Evolutionary conservation across 192 early-diverging fungal species (phyloP), one percentile per base, ranked within the genome.

Genomic region (Phlyctochytrium arcticum): DNA sequence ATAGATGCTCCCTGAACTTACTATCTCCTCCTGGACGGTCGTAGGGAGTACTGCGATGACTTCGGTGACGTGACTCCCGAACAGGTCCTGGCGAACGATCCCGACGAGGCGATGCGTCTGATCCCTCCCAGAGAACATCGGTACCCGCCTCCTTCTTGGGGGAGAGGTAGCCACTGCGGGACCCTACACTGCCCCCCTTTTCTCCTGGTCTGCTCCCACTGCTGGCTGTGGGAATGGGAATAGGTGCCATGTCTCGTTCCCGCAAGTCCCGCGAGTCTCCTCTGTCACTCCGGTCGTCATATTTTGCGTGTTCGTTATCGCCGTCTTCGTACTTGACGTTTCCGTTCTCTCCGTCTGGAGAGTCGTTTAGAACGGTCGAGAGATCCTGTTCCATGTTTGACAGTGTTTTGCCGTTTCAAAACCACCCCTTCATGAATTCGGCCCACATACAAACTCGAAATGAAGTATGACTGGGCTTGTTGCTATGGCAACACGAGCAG

Each of bases 381-480:
- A 73, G 67, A 39, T 73, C 72, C 58, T 73, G 67, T 39, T 73
- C 72, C 72, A 67, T 66, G 48, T n/a, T n/a, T n/a, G n/a, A n/a
- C n/a, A n/a, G n/a, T n/a, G n/a, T n/a, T n/a, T n/a, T n/a, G n/a
- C n/a, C n/a, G n/a, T n/a, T n/a, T n/a, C n/a, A n/a, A n/a, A n/a
- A n/a, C n/a, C n/a, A n/a, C n/a, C n/a, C n/a, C n/a, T n/a, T n/a
- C n/a, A n/a, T n/a, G n/a, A n/a, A n/a, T n/a, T n/a, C n/a, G n/a
- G n/a, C n/a, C n/a, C n/a, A n/a, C n/a, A n/a, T n/a, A n/a, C n/a
- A n/a, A n/a, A n/a, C n/a, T n/a, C n/a, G n/a, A n/a, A n/a, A n/a
- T n/a, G n/a, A n/a, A n/a, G n/a, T n/a, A n/a, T n/a, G n/a, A n/a
- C n/a, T n/a, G n/a, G n/a, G n/a, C n/a, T n/a, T n/a, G n/a, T n/a